These are phyloP conservation scores for Wickerhamiella alocasiicola DNA, from an alignment of 805 yeast species.

Conservation along the genomic window DNA sequence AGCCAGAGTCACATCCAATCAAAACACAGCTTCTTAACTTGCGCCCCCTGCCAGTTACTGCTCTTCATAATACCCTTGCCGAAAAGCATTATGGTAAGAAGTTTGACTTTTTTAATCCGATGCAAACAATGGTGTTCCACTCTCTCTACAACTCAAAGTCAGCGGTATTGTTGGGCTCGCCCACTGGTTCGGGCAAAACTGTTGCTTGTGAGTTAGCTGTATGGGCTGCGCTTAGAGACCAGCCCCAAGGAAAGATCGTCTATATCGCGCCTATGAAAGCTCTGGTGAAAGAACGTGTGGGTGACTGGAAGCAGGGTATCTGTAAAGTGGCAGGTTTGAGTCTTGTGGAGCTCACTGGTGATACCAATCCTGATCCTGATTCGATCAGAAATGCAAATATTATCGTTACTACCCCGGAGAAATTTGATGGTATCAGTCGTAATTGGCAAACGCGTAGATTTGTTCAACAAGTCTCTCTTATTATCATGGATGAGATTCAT, in stretches of 20 bases:
- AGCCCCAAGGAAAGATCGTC: conserved; percentile 68
- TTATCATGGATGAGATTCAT: conserved; percentile 80
- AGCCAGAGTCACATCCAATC: conserved; percentile 78
- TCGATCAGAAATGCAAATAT: conserved; percentile 60
- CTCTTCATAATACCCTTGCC: conserved; percentile 53
- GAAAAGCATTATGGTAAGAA: conserved; percentile 54
- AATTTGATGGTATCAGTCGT: conserved; percentile 78
- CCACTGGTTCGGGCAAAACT: conserved; percentile 97
- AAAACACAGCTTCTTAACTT: conserved; percentile 68
- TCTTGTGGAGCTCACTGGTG: conserved; percentile 73
- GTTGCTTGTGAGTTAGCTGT: conserved; percentile 94
- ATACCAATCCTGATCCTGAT: conserved; percentile 58
- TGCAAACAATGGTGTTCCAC: conserved; percentile 97
- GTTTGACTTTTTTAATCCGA: conserved; percentile 87
- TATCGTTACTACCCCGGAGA: conserved; percentile 74
- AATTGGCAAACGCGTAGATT: conserved; percentile 71
- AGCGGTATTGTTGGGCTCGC: conserved; percentile 88
- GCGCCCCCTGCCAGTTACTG: conserved; percentile 77
- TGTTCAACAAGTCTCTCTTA: conserved; percentile 61
- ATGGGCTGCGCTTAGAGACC: conserved; percentile 85
- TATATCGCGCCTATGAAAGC: conserved; percentile 89
- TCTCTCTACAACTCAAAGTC: conserved; percentile 67
- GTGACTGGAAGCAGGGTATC: conserved; percentile 49
- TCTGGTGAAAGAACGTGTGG: conserved; percentile 68
- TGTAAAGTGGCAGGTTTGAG: conserved; percentile 24